These are phyloP conservation scores for Marvania coccoides DNA, from an alignment of 139 green algal species.

Conservation along the genomic window DNA sequence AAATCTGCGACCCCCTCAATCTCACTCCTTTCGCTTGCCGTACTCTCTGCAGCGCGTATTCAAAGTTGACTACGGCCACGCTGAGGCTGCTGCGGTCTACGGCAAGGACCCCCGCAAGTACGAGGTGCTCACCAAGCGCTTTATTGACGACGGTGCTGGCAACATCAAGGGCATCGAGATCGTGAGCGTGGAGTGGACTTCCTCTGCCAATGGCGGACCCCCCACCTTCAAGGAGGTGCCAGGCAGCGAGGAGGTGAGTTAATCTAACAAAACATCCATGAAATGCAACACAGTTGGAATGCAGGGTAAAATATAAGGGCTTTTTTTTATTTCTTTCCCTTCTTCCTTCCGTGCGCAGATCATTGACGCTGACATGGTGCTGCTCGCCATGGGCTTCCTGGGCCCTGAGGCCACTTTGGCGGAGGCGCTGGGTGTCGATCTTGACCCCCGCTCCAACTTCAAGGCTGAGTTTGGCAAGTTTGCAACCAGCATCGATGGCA, in stretches of 20 bases:
- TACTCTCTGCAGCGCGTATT: slow-evolving; percentile 21
- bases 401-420: slow-evolving; percentile 82
- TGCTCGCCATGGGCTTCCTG: slow-evolving; percentile 95
- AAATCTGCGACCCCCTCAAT: background rate
- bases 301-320: too few species aligned
- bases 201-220: slow-evolving; percentile 14
- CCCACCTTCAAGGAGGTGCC: slow-evolving; percentile 65
- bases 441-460: slow-evolving; percentile 90
- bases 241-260: slow-evolving; percentile 48
- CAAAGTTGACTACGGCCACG: slow-evolving; percentile 88
- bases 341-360: slow-evolving; percentile 7
- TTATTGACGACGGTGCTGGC: slow-evolving; percentile 74
- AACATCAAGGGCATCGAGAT: slow-evolving; percentile 61
- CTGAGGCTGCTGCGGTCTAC: slow-evolving; percentile 68
- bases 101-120: slow-evolving; percentile 83
- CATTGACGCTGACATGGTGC: slow-evolving; percentile 82
- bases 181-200: slow-evolving; percentile 42
- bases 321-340: too few species aligned
- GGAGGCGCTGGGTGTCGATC: slow-evolving; percentile 60
- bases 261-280: too few species aligned
- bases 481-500: slow-evolving; percentile 76
- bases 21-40: background rate
- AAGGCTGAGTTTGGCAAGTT: slow-evolving; percentile 88
- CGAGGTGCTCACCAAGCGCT: slow-evolving; percentile 91
- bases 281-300: too few species aligned